Evolutionary conservation across 441 rosid species (phyloP), one percentile per base, ranked within the genome.

Genomic region (Arabidopsis hybrid): DNA sequence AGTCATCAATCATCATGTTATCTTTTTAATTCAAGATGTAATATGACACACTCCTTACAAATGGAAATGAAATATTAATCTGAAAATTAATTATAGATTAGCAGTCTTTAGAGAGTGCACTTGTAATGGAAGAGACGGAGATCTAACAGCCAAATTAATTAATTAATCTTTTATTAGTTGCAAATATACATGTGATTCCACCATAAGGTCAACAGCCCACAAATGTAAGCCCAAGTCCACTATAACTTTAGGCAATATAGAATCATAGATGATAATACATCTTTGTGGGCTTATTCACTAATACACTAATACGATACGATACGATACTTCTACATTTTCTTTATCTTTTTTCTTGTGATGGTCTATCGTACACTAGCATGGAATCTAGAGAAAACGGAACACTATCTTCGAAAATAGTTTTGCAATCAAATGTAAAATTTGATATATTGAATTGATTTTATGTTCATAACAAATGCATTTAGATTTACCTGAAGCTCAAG

Each of bases 201-300:
- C 60, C 40, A 11, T 11, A 47, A 56, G 10, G 51, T 38, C 4
- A 26, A 29, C 38, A 60, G 45, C 55, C 78, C 29, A 59, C 10
- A 32, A 7, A 12, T 26, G 0, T 42, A 43, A 60, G 73, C 78
- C 73, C 69, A 75, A 21, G 16, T 67, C 34, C 17, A 42, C 29
- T 67, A 40, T 10, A 66, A 8, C 45, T 16, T 29, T 47, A 36
- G 57, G 36, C 45, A 61, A 36, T 65, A 46, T 63, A 13, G 8
- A 26, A 26, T 26, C 29, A 26, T 26, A 26, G 29, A 26, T 26
- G 29, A 26, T 26, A 26, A 26, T 26, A 26, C 29, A 26, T 39
- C 45, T 49, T 38, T 34, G 66, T 73, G 78, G 78, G 67, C 67
- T 47, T 47, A 16, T 63, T 13, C 56, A 42, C 8, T 38, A 35